phyloP scores from a whole-genome alignment of 345 rosid species.

The Eucalyptus tenuipes region DNA sequence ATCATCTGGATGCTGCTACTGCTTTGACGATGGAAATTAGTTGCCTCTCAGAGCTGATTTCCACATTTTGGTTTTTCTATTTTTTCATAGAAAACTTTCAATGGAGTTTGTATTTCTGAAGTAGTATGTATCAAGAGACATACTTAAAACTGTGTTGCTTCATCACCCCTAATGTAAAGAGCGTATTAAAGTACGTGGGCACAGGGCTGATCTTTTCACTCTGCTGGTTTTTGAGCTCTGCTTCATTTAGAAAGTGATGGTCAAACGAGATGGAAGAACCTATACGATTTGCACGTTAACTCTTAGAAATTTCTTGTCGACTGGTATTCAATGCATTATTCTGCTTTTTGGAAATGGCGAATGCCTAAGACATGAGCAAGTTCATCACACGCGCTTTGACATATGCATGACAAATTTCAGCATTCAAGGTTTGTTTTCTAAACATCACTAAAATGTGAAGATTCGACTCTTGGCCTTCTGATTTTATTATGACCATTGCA shows the following conservation, averaged over 20 bases:
- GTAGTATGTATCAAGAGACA: not conserved
- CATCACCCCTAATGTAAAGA: not conserved
- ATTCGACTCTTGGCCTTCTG: not conserved
- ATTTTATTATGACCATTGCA: not conserved
- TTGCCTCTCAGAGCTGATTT: not conserved
- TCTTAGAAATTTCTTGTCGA: not conserved
- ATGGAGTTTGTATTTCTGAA: not conserved
- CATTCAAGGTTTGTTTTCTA: not conserved
- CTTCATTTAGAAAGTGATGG: not conserved
- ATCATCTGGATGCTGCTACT: not conserved
- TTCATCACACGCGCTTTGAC: not conserved
- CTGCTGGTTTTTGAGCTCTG: not conserved
- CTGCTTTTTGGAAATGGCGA: not conserved
- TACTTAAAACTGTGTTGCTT: not conserved
- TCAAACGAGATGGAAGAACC: not conserved
- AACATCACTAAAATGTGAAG: not conserved
- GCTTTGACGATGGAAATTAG: not conserved
- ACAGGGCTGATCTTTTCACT: not conserved
- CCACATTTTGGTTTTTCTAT: not conserved
- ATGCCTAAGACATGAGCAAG: not conserved
- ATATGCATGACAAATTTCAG: not conserved
- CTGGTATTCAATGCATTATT: not conserved
- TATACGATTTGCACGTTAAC: not conserved
- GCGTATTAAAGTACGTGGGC: not conserved
- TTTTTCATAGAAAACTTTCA: not conserved